A percentile compares a stretch with the other conserved stretches of the same genome.
phyloP scores from a whole-genome alignment of 1,284 basidiomycete genomes.

The Neonothopanus nambi region DNA sequence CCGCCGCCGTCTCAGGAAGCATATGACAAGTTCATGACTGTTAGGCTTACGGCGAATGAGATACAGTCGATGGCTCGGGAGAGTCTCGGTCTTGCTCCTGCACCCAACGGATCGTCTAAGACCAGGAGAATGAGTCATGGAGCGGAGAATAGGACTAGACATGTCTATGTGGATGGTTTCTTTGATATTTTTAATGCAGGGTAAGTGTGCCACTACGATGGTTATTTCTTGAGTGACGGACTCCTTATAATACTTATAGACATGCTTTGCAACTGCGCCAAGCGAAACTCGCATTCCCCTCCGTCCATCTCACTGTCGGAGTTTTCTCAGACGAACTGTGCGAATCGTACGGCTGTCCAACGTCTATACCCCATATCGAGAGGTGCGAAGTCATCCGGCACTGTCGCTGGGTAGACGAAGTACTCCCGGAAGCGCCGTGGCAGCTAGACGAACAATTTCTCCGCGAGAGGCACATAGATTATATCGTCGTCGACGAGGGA shows the following conservation, averaged over 20 bases:
- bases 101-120: background rate
- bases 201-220: constrained; percentile 47
- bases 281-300: constrained; percentile 84
- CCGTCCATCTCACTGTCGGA: constrained; percentile 81
- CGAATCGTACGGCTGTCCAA: constrained; percentile 53
- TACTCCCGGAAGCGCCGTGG: constrained; percentile 84
- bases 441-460: constrained; percentile 65
- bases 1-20: constrained; percentile 49
- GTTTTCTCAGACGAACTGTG: constrained; percentile 80
- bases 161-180: constrained; percentile 84
- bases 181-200: constrained; percentile 63
- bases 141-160: constrained; percentile 63
- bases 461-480: constrained; percentile 62
- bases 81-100: constrained; percentile 50
- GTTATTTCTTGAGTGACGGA: constrained; percentile 31
- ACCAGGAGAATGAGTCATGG: constrained; percentile 41
- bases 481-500: constrained; percentile 53
- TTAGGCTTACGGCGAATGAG: constrained; percentile 50
- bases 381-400: constrained; percentile 79
- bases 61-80: constrained; percentile 60
- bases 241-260: constrained; percentile 42
- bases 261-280: constrained; percentile 88
- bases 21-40: constrained; percentile 48
- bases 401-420: constrained; percentile 87
- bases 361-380: constrained; percentile 68